Evolutionary conservation across 257 asterid genomes (phyloP).

Genomic region (Solanum sitiens): DNA sequence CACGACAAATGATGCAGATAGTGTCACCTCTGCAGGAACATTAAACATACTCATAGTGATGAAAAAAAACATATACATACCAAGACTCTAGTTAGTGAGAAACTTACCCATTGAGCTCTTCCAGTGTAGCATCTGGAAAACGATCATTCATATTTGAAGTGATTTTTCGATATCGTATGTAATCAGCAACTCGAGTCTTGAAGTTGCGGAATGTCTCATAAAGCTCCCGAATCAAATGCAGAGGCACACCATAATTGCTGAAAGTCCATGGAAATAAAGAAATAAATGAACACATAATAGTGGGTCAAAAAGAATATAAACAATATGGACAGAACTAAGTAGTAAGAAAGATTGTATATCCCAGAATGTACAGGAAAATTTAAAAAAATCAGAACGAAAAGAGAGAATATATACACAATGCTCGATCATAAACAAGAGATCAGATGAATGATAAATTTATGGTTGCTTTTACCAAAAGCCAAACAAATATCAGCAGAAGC

Average conservation of each 20-base stretch:
- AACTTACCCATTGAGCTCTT: constrained; percentile 67
- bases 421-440: neutral
- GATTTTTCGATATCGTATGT: constrained; percentile 79
- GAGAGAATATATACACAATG: neutral
- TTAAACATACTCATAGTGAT: neutral
- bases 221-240: constrained; percentile 91
- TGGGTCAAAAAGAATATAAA: neutral
- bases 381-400: neutral
- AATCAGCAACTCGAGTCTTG: constrained; percentile 80
- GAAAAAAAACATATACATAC: neutral
- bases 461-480: neutral
- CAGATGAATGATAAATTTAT: neutral
- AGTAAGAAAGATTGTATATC: neutral
- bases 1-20: constrained; percentile 94
- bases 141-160: constrained; percentile 93
- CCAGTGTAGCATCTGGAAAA: constrained; percentile 93
- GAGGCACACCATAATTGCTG: constrained; percentile 94
- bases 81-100: neutral
- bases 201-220: constrained; percentile 96
- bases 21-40: constrained; percentile 52
- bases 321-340: neutral
- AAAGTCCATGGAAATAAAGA: neutral
- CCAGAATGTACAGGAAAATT: neutral
- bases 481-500: neutral
- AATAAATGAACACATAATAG: neutral